Evolutionary conservation across 306 rosid genomes (phyloP).

Genomic region (Vigna hirtella): DNA sequence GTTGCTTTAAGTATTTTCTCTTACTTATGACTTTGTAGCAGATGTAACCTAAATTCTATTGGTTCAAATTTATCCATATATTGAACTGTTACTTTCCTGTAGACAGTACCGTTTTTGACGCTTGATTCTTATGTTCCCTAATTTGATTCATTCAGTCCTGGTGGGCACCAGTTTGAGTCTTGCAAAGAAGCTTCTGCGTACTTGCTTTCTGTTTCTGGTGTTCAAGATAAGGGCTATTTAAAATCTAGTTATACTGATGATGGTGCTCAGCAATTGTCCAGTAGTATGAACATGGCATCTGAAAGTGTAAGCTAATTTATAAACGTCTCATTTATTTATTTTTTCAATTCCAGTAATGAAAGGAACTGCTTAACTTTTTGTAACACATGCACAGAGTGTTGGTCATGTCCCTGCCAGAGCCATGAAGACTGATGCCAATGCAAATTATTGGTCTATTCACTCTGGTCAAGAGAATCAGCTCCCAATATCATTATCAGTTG

Average conservation of each 20-base stretch:
- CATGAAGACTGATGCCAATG: conserved; percentile 48
- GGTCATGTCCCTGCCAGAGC: conserved; percentile 47
- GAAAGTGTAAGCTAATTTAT: conserved; percentile 61
- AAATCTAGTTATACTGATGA: conserved; percentile 50
- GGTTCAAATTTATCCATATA: conserved; percentile 24
- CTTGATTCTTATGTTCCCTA: conserved; percentile 50
- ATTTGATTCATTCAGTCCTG: conserved; percentile 74
- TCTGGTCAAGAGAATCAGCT: conserved; percentile 49
- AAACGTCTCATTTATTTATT: conserved; percentile 6
- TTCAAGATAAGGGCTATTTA: conserved; percentile 45
- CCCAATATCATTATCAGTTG: conserved; percentile 42
- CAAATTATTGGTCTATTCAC: conserved; percentile 43
- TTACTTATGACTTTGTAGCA: conserved; percentile 16
- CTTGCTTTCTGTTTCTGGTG: conserved; percentile 57
- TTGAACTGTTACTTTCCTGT: conserved; percentile 34
- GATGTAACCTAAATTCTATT: conserved; percentile 19
- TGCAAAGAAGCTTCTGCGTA: conserved; percentile 72
- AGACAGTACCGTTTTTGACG: conserved; percentile 31
- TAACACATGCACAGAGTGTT: conserved; percentile 49
- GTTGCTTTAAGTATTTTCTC: background rate
- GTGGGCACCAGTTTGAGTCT: conserved; percentile 75
- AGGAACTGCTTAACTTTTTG: conserved; percentile 25
- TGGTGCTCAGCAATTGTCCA: conserved; percentile 49
- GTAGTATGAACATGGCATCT: conserved; percentile 47
- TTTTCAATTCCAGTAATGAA: conserved; percentile 12